These are phyloP conservation scores for Ramularia collo-cygni DNA, from an alignment of 2,329 filamentous ascomycete species.

Conservation along the genomic window DNA sequence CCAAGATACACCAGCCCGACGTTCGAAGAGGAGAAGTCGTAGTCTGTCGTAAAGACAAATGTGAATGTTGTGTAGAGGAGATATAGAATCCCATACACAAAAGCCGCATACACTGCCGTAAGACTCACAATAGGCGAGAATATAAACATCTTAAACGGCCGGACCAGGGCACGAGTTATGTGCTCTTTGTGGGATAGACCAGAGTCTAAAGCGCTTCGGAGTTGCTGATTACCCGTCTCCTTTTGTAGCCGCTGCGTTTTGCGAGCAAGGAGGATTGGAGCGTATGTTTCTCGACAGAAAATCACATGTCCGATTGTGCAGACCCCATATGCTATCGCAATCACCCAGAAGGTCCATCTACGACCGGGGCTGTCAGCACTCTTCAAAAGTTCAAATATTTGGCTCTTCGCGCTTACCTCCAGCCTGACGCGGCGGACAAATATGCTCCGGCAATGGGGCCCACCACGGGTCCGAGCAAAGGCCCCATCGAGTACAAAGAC, in stretches of 20 bases:
- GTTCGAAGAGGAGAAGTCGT: conserved; percentile 33
- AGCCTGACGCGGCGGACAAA: too few relatives aligned
- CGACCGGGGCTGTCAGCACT: conserved; percentile 45
- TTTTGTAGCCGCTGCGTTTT: conserved; percentile 41
- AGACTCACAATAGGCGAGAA: conserved; percentile 46
- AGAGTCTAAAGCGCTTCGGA: conserved; percentile 34
- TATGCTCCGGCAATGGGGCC: conserved; percentile 46
- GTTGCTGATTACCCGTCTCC: conserved; percentile 38
- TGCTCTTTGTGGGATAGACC: conserved; percentile 34
- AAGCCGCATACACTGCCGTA: conserved; percentile 40
- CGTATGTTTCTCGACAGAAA: conserved; percentile 42
- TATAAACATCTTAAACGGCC: conserved; percentile 46
- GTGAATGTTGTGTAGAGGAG: conserved; percentile 40
- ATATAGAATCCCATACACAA: conserved; percentile 39
- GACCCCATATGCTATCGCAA: conserved; percentile 31
- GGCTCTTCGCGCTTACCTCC: too few relatives aligned
- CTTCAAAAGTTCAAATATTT: too few relatives aligned
- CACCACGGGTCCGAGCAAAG: conserved; percentile 33
- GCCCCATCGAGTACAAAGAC: conserved; percentile 19
- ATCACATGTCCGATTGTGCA: conserved; percentile 29
- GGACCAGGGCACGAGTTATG: conserved; percentile 38
- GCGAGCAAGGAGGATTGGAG: conserved; percentile 39
- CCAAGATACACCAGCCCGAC: conserved; percentile 38
- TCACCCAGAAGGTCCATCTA: conserved; percentile 48
- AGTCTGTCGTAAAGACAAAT: conserved; percentile 34